Conservation (phyloP, 2,329 filamentous ascomycete genomes). For the Pseudogymnoascus sp. region DNA sequence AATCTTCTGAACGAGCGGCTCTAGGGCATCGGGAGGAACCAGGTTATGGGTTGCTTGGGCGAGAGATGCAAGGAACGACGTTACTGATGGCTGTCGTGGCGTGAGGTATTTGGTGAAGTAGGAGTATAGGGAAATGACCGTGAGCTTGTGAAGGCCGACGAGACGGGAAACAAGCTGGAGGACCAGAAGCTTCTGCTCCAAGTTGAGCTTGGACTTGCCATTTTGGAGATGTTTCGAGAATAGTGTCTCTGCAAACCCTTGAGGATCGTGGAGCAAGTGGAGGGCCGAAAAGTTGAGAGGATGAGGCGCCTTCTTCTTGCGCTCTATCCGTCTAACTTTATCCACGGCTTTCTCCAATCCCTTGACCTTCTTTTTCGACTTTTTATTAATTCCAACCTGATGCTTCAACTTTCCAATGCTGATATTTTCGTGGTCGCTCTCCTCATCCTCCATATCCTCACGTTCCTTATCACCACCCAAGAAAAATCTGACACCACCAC, state of each 20-base stretch:
- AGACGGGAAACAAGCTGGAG: conserved; percentile 85
- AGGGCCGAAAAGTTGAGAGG: conserved; percentile 93
- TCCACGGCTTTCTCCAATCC: conserved; percentile 71
- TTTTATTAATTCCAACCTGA: conserved; percentile 89
- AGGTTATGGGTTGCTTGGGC: conserved; percentile 87
- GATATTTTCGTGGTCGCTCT: conserved; percentile 72
- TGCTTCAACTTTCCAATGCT: conserved; percentile 79
- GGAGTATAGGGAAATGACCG: conserved; percentile 83
- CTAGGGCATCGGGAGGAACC: conserved; percentile 84
- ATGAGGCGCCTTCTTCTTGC: conserved; percentile 80
- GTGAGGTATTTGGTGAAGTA: conserved; percentile 93
- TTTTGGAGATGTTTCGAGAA: conserved; percentile 89
- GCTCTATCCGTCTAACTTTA: conserved; percentile 74
- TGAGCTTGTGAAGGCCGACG: conserved; percentile 87
- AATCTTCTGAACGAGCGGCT: conserved; percentile 88
- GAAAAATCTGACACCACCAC: conserved; percentile 87
- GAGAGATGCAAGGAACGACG: conserved; percentile 83
- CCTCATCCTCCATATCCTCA: conserved; percentile 85
- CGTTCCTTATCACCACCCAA: conserved; percentile 92
- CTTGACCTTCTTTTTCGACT: conserved; percentile 78
- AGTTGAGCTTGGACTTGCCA: conserved; percentile 71
- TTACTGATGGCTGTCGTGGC: conserved; percentile 80
- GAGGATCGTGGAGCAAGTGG: conserved; percentile 87
- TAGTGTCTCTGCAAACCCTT: conserved; percentile 82
- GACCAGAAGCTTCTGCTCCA: conserved; percentile 85